Base-by-base conservation (phyloP, 2,329 filamentous ascomycete species). In the Claviceps fusiformis region DNA sequence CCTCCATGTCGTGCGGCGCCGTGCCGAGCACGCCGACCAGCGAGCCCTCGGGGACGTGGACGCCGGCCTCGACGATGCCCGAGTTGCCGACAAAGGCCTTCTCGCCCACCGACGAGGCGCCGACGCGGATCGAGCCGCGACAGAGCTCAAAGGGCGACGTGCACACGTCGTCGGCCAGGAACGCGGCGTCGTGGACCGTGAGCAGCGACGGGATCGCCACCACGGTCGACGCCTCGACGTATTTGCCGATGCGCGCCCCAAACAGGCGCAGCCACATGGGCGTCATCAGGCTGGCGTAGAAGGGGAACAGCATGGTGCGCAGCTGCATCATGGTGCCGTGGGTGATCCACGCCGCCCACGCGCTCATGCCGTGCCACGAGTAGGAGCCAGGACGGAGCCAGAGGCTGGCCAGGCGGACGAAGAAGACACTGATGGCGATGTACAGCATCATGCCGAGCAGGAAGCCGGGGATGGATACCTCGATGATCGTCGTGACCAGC, bases 221-320 rank as follows among this genome's bases (percentile, higher is more conserved):
- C 1, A 62, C 54, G 8, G 60, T 62, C 9, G 57, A 59, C 6
- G 59, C 49, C 52, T 62, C 60, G 19, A 62, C 60, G 39, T 58
- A 48, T 49, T 46, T 48, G 6, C 59, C 60, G 17, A 62, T 53
- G 11, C 55, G 57, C 24, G 60, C 60, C 0, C 60, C 60, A 1
- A 62, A 43, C 15, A 60, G 8, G 1, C 58, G 51, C 52, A 62
- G 46, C 59, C 59, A 62, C 7, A 50, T 43, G 1, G 60, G 60
- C 10, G 60, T 62, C 13, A 59, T n/a, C 3, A 62, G 31, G 37
- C 60, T 62, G n/a, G 60, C 60, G 24, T 58, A 62, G n/a, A 59
- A 27, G 33, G 59, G 59, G 46, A 62, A 62, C 29, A 59, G 37
- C 9, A 13, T 43, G 2, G 11, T 46, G 15, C 60, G 57, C 4